These are phyloP conservation scores for Salix exigua DNA, from an alignment of 345 rosid genomes.

Conservation along the genomic window DNA sequence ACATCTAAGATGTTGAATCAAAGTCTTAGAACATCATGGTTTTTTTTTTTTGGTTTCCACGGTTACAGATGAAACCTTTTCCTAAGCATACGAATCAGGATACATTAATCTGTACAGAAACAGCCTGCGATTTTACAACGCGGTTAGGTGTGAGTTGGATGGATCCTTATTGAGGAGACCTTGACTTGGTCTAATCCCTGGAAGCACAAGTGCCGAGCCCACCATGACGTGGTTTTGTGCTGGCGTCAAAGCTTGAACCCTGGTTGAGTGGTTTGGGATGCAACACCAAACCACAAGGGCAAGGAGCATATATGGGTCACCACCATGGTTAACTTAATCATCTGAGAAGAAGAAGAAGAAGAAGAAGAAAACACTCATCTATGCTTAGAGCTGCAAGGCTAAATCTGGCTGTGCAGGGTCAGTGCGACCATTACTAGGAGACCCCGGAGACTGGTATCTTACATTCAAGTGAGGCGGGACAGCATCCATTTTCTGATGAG, in stretches of 20 bases:
- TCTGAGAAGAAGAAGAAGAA: not conserved
- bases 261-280: not conserved
- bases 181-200: not conserved
- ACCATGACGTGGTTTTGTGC: not conserved
- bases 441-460: slow-evolving; percentile 79
- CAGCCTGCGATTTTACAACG: slow-evolving; percentile 23
- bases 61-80: slow-evolving; percentile 20
- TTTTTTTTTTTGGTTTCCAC: slow-evolving; percentile 11
- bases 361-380: not conserved
- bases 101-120: slow-evolving; percentile 38
- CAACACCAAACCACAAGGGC: not conserved
- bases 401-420: slow-evolving; percentile 94
- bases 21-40: slow-evolving; percentile 8
- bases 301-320: slow-evolving; percentile 7
- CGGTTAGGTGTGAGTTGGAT: slow-evolving; percentile 26
- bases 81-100: slow-evolving; percentile 11
- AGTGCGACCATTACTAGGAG: slow-evolving; percentile 74
- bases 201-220: slow-evolving; percentile 16
- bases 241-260: not conserved
- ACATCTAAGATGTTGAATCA: slow-evolving; percentile 6
- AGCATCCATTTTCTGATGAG: slow-evolving; percentile 59
- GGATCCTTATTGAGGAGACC: slow-evolving; percentile 20
- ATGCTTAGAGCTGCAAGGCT: slow-evolving; percentile 70
- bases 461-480: slow-evolving; percentile 88
- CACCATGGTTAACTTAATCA: slow-evolving; percentile 28